Conservation (phyloP, 2,329 filamentous ascomycete genomes). For the Penicillium sp. region DNA sequence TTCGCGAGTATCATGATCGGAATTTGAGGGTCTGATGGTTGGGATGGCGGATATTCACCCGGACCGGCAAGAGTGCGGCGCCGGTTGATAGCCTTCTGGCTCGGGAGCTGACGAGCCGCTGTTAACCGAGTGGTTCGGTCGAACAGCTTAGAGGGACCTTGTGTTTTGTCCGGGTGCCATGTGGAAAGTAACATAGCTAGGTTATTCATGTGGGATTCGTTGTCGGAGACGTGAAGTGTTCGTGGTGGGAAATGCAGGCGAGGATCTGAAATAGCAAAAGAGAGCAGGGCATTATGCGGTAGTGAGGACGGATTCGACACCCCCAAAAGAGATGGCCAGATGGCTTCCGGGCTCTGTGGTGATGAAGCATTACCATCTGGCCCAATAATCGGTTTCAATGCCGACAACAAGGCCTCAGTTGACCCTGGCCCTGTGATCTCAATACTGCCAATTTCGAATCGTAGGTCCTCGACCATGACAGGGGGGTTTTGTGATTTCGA, state of each 20-base stretch:
- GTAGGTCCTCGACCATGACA: conserved; percentile 56
- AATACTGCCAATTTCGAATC: conserved; percentile 65
- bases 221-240: conserved; percentile 38
- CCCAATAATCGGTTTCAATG: conserved; percentile 47
- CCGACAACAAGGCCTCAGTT: conserved; percentile 64
- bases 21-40: conserved; percentile 61
- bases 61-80: conserved; percentile 58
- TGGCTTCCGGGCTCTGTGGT: conserved; percentile 28
- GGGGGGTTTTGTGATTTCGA: conserved; percentile 55
- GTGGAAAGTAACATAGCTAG: conserved; percentile 54
- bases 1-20: conserved; percentile 64
- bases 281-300: conserved; percentile 60
- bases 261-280: conserved; percentile 69
- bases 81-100: conserved; percentile 70
- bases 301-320: conserved; percentile 62
- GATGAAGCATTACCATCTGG: conserved; percentile 14
- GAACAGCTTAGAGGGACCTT: conserved; percentile 52
- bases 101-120: conserved; percentile 59
- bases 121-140: conserved; percentile 56
- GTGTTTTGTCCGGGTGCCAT: conserved; percentile 58
- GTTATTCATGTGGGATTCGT: conserved; percentile 29
- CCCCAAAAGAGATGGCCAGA: conserved; percentile 37
- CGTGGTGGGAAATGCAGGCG: conserved; percentile 68
- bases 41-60: conserved; percentile 53
- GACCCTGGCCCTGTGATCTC: conserved; percentile 64